phyloP scores from a whole-genome alignment of 768 basidiomycete species.

The Chalciporus pseudorubinellus region DNA sequence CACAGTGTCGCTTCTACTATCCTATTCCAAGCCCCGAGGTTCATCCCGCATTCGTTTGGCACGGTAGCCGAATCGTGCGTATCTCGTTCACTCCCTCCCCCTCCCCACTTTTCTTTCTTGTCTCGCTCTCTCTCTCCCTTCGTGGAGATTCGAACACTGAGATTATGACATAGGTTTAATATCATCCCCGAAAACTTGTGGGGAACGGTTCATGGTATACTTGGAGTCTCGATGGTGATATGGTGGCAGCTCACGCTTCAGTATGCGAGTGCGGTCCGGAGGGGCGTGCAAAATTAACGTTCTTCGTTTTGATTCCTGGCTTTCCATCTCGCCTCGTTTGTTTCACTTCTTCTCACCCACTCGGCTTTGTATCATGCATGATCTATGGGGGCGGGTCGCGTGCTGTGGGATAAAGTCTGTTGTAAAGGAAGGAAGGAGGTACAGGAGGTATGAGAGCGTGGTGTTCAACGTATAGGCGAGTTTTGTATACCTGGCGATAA shows the following conservation, averaged over 20 bases:
- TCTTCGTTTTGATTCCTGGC: background rate
- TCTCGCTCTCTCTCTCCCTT: background rate
- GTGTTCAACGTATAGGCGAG: background rate
- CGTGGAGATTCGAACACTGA: background rate
- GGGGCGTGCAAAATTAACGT: background rate
- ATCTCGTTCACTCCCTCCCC: background rate
- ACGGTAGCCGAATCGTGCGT: slow-evolving; percentile 58
- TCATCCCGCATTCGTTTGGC: slow-evolving; percentile 75
- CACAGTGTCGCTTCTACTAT: slow-evolving; percentile 72
- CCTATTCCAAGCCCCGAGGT: slow-evolving; percentile 72
- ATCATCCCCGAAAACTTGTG: slow-evolving; percentile 72
- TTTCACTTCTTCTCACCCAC: background rate
- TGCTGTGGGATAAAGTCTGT: background rate
- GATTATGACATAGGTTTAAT: slow-evolving; percentile 23
- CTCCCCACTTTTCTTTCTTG: background rate
- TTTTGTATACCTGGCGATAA: background rate
- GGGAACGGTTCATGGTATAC: slow-evolving; percentile 68
- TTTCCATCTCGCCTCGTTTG: background rate
- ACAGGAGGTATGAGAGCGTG: background rate
- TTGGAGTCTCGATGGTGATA: slow-evolving; percentile 67
- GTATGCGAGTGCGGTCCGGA: slow-evolving; percentile 41
- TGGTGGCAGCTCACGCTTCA: slow-evolving; percentile 84
- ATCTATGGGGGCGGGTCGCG: background rate
- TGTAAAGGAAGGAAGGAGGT: background rate
- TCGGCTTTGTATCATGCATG: background rate